A percentile compares a stretch with the other conserved stretches of the same genome.
Evolutionary conservation across 192 early-diverging fungal species (phyloP).

Genomic region (Anaeromyces robustus): DNA sequence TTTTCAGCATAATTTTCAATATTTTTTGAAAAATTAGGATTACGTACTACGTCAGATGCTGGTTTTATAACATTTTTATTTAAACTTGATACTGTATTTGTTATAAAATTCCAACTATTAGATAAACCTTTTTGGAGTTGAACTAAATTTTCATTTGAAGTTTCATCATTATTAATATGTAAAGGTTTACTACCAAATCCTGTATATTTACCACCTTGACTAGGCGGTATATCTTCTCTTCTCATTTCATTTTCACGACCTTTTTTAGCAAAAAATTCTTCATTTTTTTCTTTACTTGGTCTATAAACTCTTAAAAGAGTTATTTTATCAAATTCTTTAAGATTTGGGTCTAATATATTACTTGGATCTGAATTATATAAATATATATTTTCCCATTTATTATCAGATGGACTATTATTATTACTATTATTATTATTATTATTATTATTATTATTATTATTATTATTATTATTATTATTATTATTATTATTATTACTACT

Average conservation of each 20-base stretch:
- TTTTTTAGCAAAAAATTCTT: slow-evolving; percentile 58
- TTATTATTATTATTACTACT: too few species aligned
- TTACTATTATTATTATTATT: neutral
- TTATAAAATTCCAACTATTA: neutral
- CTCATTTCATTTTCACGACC: slow-evolving; percentile 37
- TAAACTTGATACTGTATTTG: slow-evolving; percentile 5
- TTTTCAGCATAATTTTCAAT: slow-evolving; percentile 33
- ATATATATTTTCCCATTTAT: neutral
- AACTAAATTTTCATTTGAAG: neutral
- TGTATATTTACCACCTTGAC: slow-evolving; percentile 57
- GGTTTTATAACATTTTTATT: slow-evolving; percentile 52
- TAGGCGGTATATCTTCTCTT: slow-evolving; percentile 46
- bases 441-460: too few species aligned
- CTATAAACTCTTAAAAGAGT: neutral
- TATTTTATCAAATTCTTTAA: neutral
- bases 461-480: too few species aligned
- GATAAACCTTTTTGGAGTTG: neutral
- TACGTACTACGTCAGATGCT: slow-evolving; percentile 37
- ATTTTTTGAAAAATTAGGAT: slow-evolving; percentile 47
- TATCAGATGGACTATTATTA: neutral
- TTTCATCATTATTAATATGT: neutral
- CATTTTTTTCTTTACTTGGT: slow-evolving; percentile 50
- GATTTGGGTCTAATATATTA: neutral
- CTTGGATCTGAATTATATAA: neutral
- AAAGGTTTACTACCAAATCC: slow-evolving; percentile 49